These are phyloP conservation scores for Pseudocercospora vitis DNA, from an alignment of 2,329 filamentous ascomycete species.

Conservation along the genomic window DNA sequence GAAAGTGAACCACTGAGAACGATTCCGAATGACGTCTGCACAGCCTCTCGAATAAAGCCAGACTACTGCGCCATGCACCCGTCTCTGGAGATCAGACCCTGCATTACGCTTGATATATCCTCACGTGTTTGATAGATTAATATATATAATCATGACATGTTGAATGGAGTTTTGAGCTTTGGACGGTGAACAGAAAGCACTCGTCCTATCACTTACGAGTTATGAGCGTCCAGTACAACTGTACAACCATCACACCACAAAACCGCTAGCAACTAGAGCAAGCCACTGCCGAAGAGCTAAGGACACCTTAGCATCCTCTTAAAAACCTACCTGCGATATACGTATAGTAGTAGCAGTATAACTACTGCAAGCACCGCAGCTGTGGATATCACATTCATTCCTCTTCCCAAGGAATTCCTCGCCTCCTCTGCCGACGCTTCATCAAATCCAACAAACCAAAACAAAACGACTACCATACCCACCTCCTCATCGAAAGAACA, in stretches of 20 bases:
- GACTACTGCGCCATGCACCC: neutral
- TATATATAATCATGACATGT: neutral
- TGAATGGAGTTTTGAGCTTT: neutral
- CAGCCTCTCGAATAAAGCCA: slow-evolving; percentile 4
- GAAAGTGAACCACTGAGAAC: neutral
- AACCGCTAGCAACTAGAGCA: slow-evolving; percentile 1
- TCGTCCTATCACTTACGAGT: neutral
- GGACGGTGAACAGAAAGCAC: too few species aligned
- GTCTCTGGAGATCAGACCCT: neutral
- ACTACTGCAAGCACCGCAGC: neutral
- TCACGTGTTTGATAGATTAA: neutral
- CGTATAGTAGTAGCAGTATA: neutral
- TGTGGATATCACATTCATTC: slow-evolving; percentile 5
- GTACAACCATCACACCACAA: neutral
- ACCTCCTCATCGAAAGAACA: neutral
- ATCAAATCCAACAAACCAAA: too few species aligned
- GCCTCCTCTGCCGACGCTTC: too few species aligned
- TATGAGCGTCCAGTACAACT: neutral
- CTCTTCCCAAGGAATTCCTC: neutral
- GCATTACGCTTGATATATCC: neutral
- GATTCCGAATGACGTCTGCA: neutral
- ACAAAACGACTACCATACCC: neutral
- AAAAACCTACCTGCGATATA: neutral
- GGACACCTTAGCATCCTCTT: neutral
- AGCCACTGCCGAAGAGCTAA: neutral